Percentiles rank a stretch among this genome's conserved stretches.
Evolutionary conservation across 805 yeast genomes (phyloP).

Genomic region (Cyberlindnera samutprakarnensis): DNA sequence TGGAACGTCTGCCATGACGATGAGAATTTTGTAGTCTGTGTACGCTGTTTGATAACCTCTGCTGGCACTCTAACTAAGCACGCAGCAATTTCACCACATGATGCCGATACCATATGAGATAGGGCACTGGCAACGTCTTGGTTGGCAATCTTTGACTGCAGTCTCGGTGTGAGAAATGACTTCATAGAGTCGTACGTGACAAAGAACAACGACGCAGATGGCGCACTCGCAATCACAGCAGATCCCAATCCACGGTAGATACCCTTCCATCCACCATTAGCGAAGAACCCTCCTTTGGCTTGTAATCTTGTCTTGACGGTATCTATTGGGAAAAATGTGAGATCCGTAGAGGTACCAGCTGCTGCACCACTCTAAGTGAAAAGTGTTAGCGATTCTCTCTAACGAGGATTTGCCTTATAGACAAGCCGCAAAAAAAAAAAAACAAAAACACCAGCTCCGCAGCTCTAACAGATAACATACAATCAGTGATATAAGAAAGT

Average conservation of each 20-base stretch:
- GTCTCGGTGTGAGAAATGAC: conserved; percentile 31
- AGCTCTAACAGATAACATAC: conserved; percentile 8
- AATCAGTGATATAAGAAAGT: conserved; percentile 17
- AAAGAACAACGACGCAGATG: conserved; percentile 71
- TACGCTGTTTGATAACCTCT: conserved; percentile 90
- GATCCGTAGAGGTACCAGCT: conserved; percentile 94
- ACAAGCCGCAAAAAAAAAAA: too few species aligned
- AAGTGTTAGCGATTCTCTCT: too few species aligned
- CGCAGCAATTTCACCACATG: conserved; percentile 87
- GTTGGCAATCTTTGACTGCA: conserved; percentile 21
- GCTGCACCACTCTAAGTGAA: conserved; percentile 82
- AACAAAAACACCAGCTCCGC: too few species aligned
- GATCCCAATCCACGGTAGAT: conserved; percentile 90
- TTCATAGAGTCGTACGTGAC: conserved; percentile 81
- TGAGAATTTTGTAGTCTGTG: conserved; percentile 61
- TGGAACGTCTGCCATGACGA: conserved; percentile 71
- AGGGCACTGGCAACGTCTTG: conserved; percentile 26
- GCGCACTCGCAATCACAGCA: conserved; percentile 92
- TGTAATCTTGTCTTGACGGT: conserved; percentile 91
- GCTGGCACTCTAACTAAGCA: conserved; percentile 95
- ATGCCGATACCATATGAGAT: conserved; percentile 83
- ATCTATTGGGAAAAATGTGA: conserved; percentile 93
- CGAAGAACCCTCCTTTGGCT: conserved; percentile 90
- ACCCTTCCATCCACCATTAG: conserved; percentile 90
- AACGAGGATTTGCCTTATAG: too few species aligned